Conservation (phyloP, 305 asterid species). For the Caryopteris hybrid region DNA sequence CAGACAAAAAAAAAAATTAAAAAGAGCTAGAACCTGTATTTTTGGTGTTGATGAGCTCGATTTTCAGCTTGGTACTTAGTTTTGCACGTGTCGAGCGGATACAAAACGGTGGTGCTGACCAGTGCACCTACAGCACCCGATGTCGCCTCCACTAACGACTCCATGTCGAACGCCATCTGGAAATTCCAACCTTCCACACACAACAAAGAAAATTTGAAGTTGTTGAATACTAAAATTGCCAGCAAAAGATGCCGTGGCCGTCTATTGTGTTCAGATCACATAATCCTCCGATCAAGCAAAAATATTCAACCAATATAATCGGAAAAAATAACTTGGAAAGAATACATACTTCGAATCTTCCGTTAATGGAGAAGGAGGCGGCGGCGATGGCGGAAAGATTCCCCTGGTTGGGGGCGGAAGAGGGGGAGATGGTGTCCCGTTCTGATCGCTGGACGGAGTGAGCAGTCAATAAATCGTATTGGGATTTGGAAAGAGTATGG, state of each 20-base stretch:
- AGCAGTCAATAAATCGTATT: slow-evolving; percentile 12
- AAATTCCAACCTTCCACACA: slow-evolving; percentile 12
- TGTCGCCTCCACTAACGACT: slow-evolving; percentile 80
- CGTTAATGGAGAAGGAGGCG: background rate
- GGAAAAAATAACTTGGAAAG: background rate
- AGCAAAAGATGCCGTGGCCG: background rate
- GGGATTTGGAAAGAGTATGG: slow-evolving; percentile 29
- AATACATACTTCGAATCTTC: slow-evolving; percentile 14
- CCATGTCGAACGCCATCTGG: slow-evolving; percentile 45
- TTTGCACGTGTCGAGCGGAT: slow-evolving; percentile 92
- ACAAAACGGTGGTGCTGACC: slow-evolving; percentile 80
- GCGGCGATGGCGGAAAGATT: background rate
- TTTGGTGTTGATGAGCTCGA: slow-evolving; percentile 62
- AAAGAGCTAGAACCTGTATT: slow-evolving; percentile 51
- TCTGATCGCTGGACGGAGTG: slow-evolving; percentile 18
- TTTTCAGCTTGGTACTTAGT: slow-evolving; percentile 90
- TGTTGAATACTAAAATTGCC: background rate
- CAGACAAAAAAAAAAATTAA: background rate
- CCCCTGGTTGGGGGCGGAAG: slow-evolving; percentile 10
- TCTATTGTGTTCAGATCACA: slow-evolving; percentile 15
- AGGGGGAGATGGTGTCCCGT: background rate
- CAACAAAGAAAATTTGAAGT: background rate
- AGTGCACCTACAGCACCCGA: slow-evolving; percentile 91
- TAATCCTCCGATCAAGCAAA: slow-evolving; percentile 14
- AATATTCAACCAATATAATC: background rate